Conservation (phyloP, 2,329 filamentous ascomycete species). For the Talaromyces sp. region DNA sequence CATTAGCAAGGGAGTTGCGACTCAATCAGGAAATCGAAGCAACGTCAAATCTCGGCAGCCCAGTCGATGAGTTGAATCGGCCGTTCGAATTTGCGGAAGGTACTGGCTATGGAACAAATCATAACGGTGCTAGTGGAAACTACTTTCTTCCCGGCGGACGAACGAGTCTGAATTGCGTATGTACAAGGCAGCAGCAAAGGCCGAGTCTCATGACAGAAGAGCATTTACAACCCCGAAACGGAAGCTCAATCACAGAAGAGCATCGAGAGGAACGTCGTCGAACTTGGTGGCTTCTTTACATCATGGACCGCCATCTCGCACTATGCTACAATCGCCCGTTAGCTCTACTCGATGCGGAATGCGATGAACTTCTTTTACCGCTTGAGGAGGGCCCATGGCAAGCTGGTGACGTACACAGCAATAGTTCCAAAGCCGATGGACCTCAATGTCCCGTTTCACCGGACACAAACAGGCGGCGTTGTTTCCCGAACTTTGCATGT, state of each 20-base stretch:
- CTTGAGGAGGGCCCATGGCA: constrained; percentile 86
- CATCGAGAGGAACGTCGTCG: constrained; percentile 83
- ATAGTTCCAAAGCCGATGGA: constrained; percentile 42
- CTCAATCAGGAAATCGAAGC: constrained; percentile 71
- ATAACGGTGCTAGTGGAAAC: constrained; percentile 23
- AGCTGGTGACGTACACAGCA: constrained; percentile 69
- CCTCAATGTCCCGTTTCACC: constrained; percentile 35
- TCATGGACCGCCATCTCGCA: constrained; percentile 83
- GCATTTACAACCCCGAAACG: constrained; percentile 72
- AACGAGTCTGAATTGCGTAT: constrained; percentile 36
- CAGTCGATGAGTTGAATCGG: constrained; percentile 30
- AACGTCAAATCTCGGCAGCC: constrained; percentile 28
- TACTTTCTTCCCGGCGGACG: constrained; percentile 38
- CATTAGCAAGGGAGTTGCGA: constrained; percentile 80
- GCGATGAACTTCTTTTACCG: constrained; percentile 77
- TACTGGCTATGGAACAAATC: constrained; percentile 46
- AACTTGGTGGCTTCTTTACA: constrained; percentile 93
- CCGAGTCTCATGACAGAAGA: constrained; percentile 62
- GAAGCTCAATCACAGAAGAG: constrained; percentile 55
- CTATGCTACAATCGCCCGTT: constrained; percentile 89
- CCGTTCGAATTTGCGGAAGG: constrained; percentile 34
- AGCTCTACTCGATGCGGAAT: constrained; percentile 83
- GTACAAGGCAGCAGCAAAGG: constrained; percentile 27
- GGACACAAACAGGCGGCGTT: constrained; percentile 48
- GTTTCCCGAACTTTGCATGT: constrained; percentile 79